Percentiles rank a stretch among this genome's conserved stretches.
Evolutionary conservation across 495 filamentous ascomycete species (phyloP).

Genomic region (Xylaria bambusicola): DNA sequence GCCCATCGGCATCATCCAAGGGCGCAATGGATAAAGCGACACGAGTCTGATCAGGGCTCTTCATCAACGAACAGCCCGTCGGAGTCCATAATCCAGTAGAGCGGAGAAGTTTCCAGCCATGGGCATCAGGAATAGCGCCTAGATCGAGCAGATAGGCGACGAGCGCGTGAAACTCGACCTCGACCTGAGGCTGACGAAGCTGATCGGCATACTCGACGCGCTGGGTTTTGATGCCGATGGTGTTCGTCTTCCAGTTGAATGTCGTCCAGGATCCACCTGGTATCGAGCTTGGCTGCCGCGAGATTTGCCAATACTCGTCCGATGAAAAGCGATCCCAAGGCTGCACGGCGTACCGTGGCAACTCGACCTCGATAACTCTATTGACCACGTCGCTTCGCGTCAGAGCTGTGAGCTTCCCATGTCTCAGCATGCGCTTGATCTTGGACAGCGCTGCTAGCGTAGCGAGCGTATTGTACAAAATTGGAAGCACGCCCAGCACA

Average conservation of each 20-base stretch:
- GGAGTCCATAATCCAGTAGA: slow-evolving; percentile 65
- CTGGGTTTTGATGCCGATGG: slow-evolving; percentile 61
- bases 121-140: slow-evolving; percentile 60
- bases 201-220: slow-evolving; percentile 66
- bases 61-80: slow-evolving; percentile 58
- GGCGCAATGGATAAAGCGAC: slow-evolving; percentile 57
- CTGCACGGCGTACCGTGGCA: slow-evolving; percentile 63
- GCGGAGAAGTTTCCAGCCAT: slow-evolving; percentile 59
- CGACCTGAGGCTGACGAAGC: slow-evolving; percentile 64
- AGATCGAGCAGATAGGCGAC: slow-evolving; percentile 63
- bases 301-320: slow-evolving; percentile 58
- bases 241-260: slow-evolving; percentile 64
- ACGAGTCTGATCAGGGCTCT: slow-evolving; percentile 52
- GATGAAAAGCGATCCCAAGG: slow-evolving; percentile 56
- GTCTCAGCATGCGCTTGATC: slow-evolving; percentile 56
- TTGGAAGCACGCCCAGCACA: slow-evolving; percentile 67
- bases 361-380: slow-evolving; percentile 65
- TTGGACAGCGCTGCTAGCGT: slow-evolving; percentile 57
- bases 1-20: slow-evolving; percentile 63
- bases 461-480: slow-evolving; percentile 60
- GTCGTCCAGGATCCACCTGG: slow-evolving; percentile 64
- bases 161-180: slow-evolving; percentile 63
- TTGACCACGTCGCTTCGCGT: slow-evolving; percentile 64
- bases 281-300: slow-evolving; percentile 47
- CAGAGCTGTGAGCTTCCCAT: slow-evolving; percentile 54